Base-by-base conservation (phyloP, 768 basidiomycete genomes). In the Russula olivacea region DNA sequence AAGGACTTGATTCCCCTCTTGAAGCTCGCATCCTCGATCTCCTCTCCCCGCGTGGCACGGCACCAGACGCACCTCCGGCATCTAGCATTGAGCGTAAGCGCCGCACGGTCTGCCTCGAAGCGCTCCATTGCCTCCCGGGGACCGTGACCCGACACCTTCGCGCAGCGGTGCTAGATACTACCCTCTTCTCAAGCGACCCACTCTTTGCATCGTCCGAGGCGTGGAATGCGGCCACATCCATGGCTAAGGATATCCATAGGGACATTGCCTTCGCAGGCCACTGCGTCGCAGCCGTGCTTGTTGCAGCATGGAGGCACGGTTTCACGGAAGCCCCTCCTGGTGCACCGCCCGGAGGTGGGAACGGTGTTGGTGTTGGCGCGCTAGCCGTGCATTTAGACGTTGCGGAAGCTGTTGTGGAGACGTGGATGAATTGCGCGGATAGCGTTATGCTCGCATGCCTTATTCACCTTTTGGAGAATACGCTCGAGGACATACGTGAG, bases 11-110 rank as follows among this genome's bases (percentile, higher is more conserved):
- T 23, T 41, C 53, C 19, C 58, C 58, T 2, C 38, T 59, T 7
- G 63, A 64, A 43, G 63, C 63, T 10, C 63, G 63, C 19, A 60
- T 64, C 40, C n/a, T 64, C 5, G 63, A 63, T 11, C 53, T 59
- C 25, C 63, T 55, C 38, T 64, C 28, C 43, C 58, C 63, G 0
- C 63, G 63, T 2, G 58, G 58, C 15, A 50, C 47, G 8, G 23
- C 19, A 4, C 58, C 58, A 10, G 21, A 59, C 9, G 40, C 19
- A 4, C 58, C 58, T 28, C 53, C 63, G 7, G 4, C 30, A 23
- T 41, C 58, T n/a, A 19, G 23, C 2, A 12, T n/a, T 14, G 53
- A 64, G 53, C 53, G 23, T 21, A 40, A 49, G 47, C 58, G 63
- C 21, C 63, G 63, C 8, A 23, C 55, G 5, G 23, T 36, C 11